phyloP scores from a whole-genome alignment of 78 protist species.

The Andalucia godoyi region DNA sequence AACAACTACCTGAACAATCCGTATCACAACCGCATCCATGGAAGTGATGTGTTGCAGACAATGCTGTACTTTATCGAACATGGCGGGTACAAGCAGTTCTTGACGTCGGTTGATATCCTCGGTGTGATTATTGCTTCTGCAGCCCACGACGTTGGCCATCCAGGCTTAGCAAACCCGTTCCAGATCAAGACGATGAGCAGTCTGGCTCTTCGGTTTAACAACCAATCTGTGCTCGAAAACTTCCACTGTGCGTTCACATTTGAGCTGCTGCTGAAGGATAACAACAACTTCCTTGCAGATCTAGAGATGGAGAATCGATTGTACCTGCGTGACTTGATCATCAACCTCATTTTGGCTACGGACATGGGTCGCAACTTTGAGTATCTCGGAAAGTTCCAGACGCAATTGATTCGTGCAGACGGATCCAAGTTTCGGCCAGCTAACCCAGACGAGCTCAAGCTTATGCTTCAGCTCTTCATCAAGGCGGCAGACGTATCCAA shows the following conservation, averaged over 20 bases:
- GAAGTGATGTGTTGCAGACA: constrained; percentile 66
- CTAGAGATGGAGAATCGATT: neutral
- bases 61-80: constrained; percentile 13
- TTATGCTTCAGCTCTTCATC: constrained; percentile 1
- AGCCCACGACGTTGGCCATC: constrained; percentile 79
- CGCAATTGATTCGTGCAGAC: neutral
- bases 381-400: constrained; percentile 3
- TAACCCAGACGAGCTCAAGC: neutral
- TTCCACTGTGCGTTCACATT: constrained; percentile 67
- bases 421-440: neutral
- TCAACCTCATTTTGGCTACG: constrained; percentile 32
- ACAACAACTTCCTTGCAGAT: constrained; percentile 31
- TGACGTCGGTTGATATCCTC: constrained; percentile 50
- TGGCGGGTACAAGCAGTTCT: constrained; percentile 10
- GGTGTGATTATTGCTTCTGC: constrained; percentile 51
- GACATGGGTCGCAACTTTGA: constrained; percentile 50
- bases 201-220: constrained; percentile 54
- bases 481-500: constrained; percentile 29
- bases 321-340: neutral
- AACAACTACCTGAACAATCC: constrained; percentile 20
- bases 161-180: constrained; percentile 61
- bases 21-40: constrained; percentile 79
- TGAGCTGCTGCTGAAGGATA: constrained; percentile 39
- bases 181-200: constrained; percentile 47
- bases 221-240: constrained; percentile 62